Evolutionary conservation across 2,329 filamentous ascomycete genomes (phyloP).

Genomic region (Rhinocladiella similis): DNA sequence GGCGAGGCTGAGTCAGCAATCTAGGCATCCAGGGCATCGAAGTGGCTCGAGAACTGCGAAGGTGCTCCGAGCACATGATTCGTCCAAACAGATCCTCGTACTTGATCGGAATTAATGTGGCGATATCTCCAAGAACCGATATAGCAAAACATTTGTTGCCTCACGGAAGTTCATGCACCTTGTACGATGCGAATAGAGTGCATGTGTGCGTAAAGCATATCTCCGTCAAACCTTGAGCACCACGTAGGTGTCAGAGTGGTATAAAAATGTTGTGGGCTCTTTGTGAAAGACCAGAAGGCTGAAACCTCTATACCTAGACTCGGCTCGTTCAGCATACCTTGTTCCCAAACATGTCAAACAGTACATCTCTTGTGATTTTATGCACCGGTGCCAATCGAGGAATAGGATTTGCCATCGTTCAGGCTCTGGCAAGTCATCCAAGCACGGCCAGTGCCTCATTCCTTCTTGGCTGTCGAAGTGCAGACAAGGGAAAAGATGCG

Average conservation of each 20-base stretch:
- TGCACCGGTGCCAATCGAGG: conserved; percentile 18
- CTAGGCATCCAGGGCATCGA: no score
- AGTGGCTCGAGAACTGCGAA: no score
- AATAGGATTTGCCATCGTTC: conserved; percentile 16
- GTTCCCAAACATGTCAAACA: background rate
- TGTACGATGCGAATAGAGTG: background rate
- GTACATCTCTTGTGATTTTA: conserved; percentile 4
- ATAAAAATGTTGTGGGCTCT: background rate
- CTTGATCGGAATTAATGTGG: background rate
- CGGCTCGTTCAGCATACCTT: background rate
- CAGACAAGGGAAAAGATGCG: conserved; percentile 1
- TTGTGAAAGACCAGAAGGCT: no score
- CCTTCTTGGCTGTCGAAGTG: conserved; percentile 13
- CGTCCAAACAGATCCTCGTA: no score
- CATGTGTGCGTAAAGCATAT: background rate
- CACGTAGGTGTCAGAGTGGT: background rate
- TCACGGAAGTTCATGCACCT: background rate
- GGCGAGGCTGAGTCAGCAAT: no score
- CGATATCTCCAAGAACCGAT: background rate
- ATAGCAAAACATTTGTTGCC: background rate
- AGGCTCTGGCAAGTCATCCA: conserved; percentile 7
- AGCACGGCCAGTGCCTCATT: conserved; percentile 1
- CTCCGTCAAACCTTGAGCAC: background rate
- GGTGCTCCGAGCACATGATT: no score
- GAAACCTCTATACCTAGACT: no score